Evolutionary conservation across 805 yeast genomes (phyloP), one percentile per base, ranked within the genome.

Genomic region (Sugiyamaella marilandica): DNA sequence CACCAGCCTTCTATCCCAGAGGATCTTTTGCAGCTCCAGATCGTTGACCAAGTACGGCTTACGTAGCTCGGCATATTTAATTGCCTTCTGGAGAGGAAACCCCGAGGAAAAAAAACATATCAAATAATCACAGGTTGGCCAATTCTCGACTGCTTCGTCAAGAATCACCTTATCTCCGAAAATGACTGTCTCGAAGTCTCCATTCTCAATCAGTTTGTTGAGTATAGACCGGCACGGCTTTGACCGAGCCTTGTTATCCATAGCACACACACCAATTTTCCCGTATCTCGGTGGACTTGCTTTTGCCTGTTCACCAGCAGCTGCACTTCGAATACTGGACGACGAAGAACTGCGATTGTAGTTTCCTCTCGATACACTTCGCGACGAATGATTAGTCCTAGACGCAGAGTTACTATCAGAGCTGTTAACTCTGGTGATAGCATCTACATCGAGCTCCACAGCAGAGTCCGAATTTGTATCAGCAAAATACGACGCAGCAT

Each of bases 51-150:
- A 72, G 62, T 80, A 92, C 0, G 99, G 99, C 64, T 90, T 87
- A 45, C 99, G 79, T 55, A 91, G 79, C 57, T 89, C 84, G 37
- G 83, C 96, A 63, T 94, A 94, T 19, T 83, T 78, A 54, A 94
- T 92, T 2, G 99, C 99, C 69, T 94, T 94, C 61, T 92, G 95
- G 43, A 94, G 74, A 0, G 99, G 99, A 71, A 94, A 94, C 0
- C 99, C 99, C 31, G 83, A 81, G n/a, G 96, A 87, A 69, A 94
- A 94, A 70, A 94, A 94, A 59, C 92, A 84, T 56, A 94, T 87
- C 57, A 94, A 75, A 64, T 89, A 94, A 67, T 94, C 99, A 73
- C 99, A 94, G 35, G 96, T 89, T 36, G 99, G 99, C 99, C 99
- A 94, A 67, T 90, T 89, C 71, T 94, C 98, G 54, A 94, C 80